Base-by-base conservation (phyloP, 176 grass and related monocot genomes). In the Musa schizocarpa region DNA sequence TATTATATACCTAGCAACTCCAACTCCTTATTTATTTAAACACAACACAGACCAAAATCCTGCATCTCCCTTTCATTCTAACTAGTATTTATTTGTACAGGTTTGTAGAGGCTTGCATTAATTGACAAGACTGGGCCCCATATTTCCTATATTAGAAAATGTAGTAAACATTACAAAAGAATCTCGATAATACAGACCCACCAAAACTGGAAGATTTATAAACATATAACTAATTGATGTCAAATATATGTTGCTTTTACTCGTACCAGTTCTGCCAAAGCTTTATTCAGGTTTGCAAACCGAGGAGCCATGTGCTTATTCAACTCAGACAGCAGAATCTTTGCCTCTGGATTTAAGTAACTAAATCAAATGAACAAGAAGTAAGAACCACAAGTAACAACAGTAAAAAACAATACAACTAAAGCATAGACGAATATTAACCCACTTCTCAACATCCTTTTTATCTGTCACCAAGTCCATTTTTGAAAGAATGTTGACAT, bases 401-500 rank as follows among this genome's bases (percentile, higher is more conserved):
- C 54, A 20, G 65, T 71, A 84, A n/a, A 61, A 52, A 54, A 12
- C 59, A 22, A 68, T 49, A 54, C 1, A 43, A 43, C 11, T 9
- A 70, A 50, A 70, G 71, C 8, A 71, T 51, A 77, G 14, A 68
- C 65, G 50, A 9, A 54, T 9, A 27, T 34, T 74, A 52, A 81
- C 82, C 71, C 89, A 99, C 90, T 99, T 86, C 75, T 99, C 88
- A 54, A 92, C 75, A 79, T 92, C 86, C 65, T 92, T 99, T 87
- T 99, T 95, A 70, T 99, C 89, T 68, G 84, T 50, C 20, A 89
- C 88, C 54, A 99, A 70, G 69, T 99, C 96, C 96, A 99, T 99
- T 74, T 99, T 99, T 50, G 96, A 89, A 81, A 99, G 96, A 63
- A 99, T 95, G 77, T 99, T 99, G 73, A 99, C 80, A 74, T 99